Conservation (phyloP, 306 rosid species). For the Casuarina cunninghamiana region DNA sequence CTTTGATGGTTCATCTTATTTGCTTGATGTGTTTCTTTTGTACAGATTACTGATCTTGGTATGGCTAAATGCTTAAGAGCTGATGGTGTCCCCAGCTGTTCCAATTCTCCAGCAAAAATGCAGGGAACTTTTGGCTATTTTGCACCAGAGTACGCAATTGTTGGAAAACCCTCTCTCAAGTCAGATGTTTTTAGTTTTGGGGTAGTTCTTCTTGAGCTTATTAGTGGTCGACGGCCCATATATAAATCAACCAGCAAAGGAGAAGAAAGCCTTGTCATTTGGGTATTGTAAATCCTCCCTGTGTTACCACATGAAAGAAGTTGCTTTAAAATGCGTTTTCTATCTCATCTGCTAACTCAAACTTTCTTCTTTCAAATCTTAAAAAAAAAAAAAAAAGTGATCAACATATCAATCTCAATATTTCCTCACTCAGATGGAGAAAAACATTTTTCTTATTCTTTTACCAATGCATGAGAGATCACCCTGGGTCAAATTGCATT, state of each 20-base stretch:
- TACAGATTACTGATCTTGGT: conserved; percentile 97
- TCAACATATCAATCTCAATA: not conserved
- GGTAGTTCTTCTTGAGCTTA: conserved; percentile 96
- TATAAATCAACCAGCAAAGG: conserved; percentile 60
- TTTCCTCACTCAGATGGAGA: not conserved
- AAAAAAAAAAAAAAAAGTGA: not conserved
- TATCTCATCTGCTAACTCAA: not conserved
- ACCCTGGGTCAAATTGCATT: not conserved
- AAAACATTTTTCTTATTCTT: not conserved
- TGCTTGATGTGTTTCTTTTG: conserved; percentile 1
- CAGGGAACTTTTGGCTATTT: conserved; percentile 99
- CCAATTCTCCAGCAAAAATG: conserved; percentile 92
- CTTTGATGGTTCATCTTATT: conserved; percentile 3
- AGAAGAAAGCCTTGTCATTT: conserved; percentile 94
- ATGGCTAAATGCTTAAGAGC: conserved; percentile 78
- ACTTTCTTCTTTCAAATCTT: not conserved
- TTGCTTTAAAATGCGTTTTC: not conserved
- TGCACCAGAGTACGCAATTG: conserved; percentile 95
- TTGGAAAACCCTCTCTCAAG: conserved; percentile 85
- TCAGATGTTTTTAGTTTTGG: conserved; percentile 97
- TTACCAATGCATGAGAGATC: not conserved
- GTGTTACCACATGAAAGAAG: not conserved
- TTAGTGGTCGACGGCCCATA: conserved; percentile 86
- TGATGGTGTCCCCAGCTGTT: conserved; percentile 67
- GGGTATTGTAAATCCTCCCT: conserved; percentile 51